Base-by-base conservation (phyloP, 2,329 filamentous ascomycete genomes). In the Phialocephala subalpina region DNA sequence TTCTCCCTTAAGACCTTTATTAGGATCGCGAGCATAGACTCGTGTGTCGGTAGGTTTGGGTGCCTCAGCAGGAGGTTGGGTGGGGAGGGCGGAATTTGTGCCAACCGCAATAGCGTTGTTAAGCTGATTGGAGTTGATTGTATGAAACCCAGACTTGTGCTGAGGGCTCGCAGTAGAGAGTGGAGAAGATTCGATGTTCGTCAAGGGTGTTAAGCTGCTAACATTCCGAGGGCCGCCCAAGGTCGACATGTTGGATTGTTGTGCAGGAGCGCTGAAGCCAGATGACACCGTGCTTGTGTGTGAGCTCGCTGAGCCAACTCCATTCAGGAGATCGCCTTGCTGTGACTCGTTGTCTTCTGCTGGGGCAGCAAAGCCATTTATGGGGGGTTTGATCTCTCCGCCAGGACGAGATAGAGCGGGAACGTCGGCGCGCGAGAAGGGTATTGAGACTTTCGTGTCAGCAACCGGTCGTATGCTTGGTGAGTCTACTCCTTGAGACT, bases 251-350 rank as follows among this genome's bases (percentile, higher is more conserved):
- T 70, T 70, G 47, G 70, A 67, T 40, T 73, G 70, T 49, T 71
- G 73, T 14, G 66, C 64, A 29, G 72, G 68, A 35, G 72, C 71
- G 79, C 88, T 92, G 80, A 92, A 92, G 70, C 91, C 83, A 62
- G 92, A 93, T 53, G 90, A 93, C 59, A 85, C 85, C 62, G 89
- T 87, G 80, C 90, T 93, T 64, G 86, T 84, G 75, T 90, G 84
- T 64, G 91, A 93, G 79, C 89, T 92, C 64, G 89, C 87, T 59
- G 92, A 94, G 74, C 87, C 90, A 72, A 90, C 85, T 68, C 87
- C 89, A 78, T 90, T 91, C 75, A 91, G 84, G 61, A 90, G 85
- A 74, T 94, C 90, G 78, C 87, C 87, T 72, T 86, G 82, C 66
- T 83, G 76, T 69, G 84, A 86, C 70, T 89, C 88, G 80, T 80